Percentiles rank a stretch among this genome's conserved stretches.
Evolutionary conservation across 1,139 yeast species (phyloP).

Genomic region (Kluyveromyces sp.): DNA sequence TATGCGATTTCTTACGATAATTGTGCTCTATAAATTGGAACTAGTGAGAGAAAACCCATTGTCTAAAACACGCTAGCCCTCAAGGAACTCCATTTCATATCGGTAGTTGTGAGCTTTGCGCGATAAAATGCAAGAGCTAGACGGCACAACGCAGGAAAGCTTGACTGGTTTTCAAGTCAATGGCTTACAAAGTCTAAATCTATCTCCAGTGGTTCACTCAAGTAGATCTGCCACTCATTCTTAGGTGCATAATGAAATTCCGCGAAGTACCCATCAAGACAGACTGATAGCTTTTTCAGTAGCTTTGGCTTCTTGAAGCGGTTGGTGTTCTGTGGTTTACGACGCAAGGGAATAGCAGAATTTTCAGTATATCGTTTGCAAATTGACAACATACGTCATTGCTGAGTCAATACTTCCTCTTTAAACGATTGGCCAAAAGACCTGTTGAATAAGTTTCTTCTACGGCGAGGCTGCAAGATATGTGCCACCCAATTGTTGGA

Average conservation of each 20-base stretch:
- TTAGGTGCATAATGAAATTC: not conserved
- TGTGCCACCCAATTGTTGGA: conserved; percentile 17
- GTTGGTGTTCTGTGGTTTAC: not conserved
- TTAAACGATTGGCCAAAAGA: conserved; percentile 8
- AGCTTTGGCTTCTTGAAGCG: not conserved
- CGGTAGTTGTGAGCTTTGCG: conserved; percentile 12
- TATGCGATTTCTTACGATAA: conserved; percentile 12
- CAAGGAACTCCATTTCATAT: conserved; percentile 12
- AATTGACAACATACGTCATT: conserved; percentile 1
- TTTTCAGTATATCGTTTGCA: conserved; percentile 5
- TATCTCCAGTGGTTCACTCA: conserved; percentile 11
- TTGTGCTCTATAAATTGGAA: conserved; percentile 12
- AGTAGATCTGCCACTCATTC: conserved; percentile 13
- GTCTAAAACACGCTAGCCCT: conserved; percentile 11
- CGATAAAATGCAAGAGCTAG: conserved; percentile 12
- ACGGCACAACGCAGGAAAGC: conserved; percentile 10
- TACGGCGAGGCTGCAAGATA: conserved; percentile 13
- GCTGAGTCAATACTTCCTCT: conserved; percentile 8
- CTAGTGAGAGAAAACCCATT: conserved; percentile 10
- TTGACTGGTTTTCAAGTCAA: conserved; percentile 12
- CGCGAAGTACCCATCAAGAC: not conserved
- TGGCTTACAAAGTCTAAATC: conserved; percentile 10
- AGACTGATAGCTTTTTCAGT: conserved; percentile 1
- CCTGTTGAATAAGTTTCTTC: conserved; percentile 9
- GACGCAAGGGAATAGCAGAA: not conserved